Evolutionary conservation across 31 red algal species (phyloP).

Genomic region (Odonthalia washingtoniensis): DNA sequence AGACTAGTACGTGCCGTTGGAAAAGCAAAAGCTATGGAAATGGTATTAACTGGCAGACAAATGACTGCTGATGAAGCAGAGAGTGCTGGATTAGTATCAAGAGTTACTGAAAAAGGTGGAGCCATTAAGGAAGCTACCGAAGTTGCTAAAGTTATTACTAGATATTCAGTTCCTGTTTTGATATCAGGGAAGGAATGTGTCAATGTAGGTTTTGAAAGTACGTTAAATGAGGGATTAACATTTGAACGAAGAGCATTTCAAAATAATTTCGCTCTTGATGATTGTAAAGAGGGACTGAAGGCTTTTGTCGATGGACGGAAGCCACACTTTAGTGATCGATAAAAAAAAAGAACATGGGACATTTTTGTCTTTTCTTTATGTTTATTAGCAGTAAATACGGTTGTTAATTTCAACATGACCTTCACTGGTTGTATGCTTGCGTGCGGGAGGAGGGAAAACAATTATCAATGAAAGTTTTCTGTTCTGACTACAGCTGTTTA

Average conservation of each 20-base stretch:
- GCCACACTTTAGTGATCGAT: too few species aligned
- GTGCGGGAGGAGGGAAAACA: too few species aligned
- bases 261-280: slow-evolving; percentile 82
- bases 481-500: too few species aligned
- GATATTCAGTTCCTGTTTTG: slow-evolving; percentile 67
- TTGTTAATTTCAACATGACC: too few species aligned
- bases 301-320: slow-evolving; percentile 86
- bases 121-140: slow-evolving; percentile 75
- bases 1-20: slow-evolving; percentile 91
- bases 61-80: slow-evolving; percentile 93
- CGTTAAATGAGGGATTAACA: slow-evolving; percentile 63
- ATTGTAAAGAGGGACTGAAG: slow-evolving; percentile 98
- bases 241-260: slow-evolving; percentile 91
- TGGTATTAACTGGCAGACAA: slow-evolving; percentile 89
- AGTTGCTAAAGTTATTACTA: slow-evolving; percentile 78
- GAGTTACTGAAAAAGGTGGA: slow-evolving; percentile 66
- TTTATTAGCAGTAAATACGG: too few species aligned
- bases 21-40: slow-evolving; percentile 92
- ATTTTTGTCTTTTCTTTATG: too few species aligned
- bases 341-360: too few species aligned
- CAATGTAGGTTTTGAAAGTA: slow-evolving; percentile 78
- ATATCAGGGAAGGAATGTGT: slow-evolving; percentile 91
- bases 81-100: slow-evolving; percentile 83
- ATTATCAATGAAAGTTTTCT: too few species aligned
- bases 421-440: too few species aligned